Conservation (phyloP, 108 stramenopile genomes). For the Cyclotella choctawhatcheeana region DNA sequence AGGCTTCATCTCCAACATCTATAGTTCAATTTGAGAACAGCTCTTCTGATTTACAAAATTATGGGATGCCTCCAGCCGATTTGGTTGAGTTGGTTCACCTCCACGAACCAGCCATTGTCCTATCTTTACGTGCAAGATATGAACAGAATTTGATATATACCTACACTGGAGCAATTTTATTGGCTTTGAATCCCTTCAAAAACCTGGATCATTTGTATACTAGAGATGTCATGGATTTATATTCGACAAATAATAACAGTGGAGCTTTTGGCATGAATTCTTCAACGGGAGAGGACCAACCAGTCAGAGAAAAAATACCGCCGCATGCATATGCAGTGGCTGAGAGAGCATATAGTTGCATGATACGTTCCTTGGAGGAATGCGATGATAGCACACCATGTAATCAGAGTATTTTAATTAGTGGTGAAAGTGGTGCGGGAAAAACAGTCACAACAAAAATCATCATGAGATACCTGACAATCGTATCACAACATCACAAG, state of each 20-base stretch:
- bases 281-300: slow-evolving; percentile 4
- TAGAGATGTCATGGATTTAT: slow-evolving; percentile 60
- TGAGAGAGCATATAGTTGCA: slow-evolving; percentile 88
- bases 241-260: slow-evolving; percentile 39
- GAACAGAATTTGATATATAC: slow-evolving; percentile 83
- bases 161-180: slow-evolving; percentile 85
- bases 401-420: slow-evolving; percentile 75
- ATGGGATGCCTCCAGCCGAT: neutral
- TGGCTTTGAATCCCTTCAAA: slow-evolving; percentile 93
- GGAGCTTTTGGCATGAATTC: neutral
- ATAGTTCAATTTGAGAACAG: neutral
- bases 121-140: slow-evolving; percentile 68
- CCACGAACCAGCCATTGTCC: slow-evolving; percentile 88
- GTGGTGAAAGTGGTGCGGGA: slow-evolving; percentile 86
- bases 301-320: slow-evolving; percentile 17
- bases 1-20: neutral
- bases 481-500: slow-evolving; percentile 53
- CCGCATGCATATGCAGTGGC: slow-evolving; percentile 91
- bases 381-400: slow-evolving; percentile 34
- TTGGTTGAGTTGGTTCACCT: slow-evolving; percentile 60
- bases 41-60: neutral
- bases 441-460: slow-evolving; percentile 91
- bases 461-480: slow-evolving; percentile 85
- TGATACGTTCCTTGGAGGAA: slow-evolving; percentile 60
- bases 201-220: slow-evolving; percentile 65